Evolutionary conservation across 768 basidiomycete genomes (phyloP), one percentile per base, ranked within the genome.

Genomic region (Gymnopilus dilepis): DNA sequence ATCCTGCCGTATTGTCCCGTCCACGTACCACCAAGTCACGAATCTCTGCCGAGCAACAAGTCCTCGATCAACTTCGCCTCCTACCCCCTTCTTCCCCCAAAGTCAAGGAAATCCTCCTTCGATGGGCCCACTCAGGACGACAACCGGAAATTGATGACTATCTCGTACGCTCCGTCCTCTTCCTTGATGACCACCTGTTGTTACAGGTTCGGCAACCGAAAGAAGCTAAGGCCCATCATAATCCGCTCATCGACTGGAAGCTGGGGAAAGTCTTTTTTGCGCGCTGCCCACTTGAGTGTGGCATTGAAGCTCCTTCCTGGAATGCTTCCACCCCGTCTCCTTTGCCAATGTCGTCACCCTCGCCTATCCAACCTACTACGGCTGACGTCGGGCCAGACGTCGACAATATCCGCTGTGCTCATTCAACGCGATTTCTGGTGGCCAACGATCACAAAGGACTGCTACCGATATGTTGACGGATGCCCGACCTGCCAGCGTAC

Each of bases 401-500:
- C 15, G 19, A 41, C 22, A 38, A 58, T 6, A 37, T 48, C 33
- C 33, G 6, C 12, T 34, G 33, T 6, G 33, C 33, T 34, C 33
- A 34, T 34, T 12, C 33, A 34, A 12, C 33, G 60, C 3, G 17
- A 37, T 26, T 62, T 24, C 47, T 62, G 60, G 60, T 62, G 60
- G 55, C 60, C 60, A 5, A 21, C 2, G 9, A 13, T 71, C 37
- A 38, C 45, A 0, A 48, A 51, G 1, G 60, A 65, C 21, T 43
- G 65, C 17, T 37, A 60, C 3, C 47, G 48, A 13, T 73, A 70
- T 37, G 67, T 77, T 33, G 47, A 58, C 2, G 41, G 69, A 13
- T 81, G 80, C 60, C 55, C 62, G 0, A 58, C 60, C 2, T 79
- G 79, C 61, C 62, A 66, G 43, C 48, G 59, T 73, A 80, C 65